These are phyloP conservation scores for Verticillium zaregamsianum DNA, from an alignment of 2,329 filamentous ascomycete species.

Conservation along the genomic window DNA sequence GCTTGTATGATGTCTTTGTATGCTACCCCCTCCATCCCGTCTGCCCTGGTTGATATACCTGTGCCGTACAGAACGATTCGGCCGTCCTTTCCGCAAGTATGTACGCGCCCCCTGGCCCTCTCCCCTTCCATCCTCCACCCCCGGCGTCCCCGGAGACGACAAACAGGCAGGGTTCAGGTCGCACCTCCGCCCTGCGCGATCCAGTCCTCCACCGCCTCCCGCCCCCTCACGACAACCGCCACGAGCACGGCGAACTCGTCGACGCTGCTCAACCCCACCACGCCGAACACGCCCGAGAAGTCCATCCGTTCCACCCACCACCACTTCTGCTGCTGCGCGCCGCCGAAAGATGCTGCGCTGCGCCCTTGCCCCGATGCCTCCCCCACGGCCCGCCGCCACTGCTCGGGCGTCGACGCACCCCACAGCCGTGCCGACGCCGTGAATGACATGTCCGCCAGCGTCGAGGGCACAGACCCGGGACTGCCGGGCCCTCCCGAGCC, in stretches of 20 bases:
- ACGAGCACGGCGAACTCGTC: slow-evolving; percentile 13
- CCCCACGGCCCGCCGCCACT: slow-evolving; percentile 11
- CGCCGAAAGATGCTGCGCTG: not conserved
- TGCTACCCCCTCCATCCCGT: not conserved
- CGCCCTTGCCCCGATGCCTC: not conserved
- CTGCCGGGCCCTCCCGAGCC: not conserved
- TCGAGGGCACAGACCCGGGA: not conserved
- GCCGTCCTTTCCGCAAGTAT: not conserved
- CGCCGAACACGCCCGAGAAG: slow-evolving; percentile 10
- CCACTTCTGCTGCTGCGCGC: not conserved
- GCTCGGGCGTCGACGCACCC: slow-evolving; percentile 12
- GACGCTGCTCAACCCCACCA: slow-evolving; percentile 10
- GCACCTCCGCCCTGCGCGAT: slow-evolving; percentile 3
- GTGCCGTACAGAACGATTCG: not conserved
- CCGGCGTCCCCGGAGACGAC: not conserved
- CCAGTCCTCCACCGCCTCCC: slow-evolving; percentile 13
- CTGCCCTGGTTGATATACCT: not conserved
- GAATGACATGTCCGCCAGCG: slow-evolving; percentile 13
- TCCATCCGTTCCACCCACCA: slow-evolving; percentile 14
- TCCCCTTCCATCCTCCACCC: not conserved
- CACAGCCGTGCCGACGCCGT: slow-evolving; percentile 13
- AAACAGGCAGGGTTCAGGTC: not conserved
- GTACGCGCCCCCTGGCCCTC: not conserved
- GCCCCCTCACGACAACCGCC: slow-evolving; percentile 11
- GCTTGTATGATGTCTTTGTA: not conserved